Evolutionary conservation across 805 yeast species (phyloP).

Genomic region (Torulaspora quercuum): DNA sequence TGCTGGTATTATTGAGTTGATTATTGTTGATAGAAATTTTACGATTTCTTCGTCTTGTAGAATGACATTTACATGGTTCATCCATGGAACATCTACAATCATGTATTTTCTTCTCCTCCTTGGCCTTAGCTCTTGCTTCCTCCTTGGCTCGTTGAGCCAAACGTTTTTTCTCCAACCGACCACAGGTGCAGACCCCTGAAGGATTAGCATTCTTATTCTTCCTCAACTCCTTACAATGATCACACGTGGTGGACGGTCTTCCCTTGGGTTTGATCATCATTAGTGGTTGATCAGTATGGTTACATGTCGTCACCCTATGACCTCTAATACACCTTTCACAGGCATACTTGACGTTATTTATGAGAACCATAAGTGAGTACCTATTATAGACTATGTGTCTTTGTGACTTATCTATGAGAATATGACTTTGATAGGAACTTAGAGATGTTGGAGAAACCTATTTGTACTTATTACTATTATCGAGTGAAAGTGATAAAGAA

Average conservation of each 20-base stretch:
- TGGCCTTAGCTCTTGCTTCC: constrained; percentile 31
- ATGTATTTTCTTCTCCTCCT: constrained; percentile 23
- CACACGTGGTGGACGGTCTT: constrained; percentile 89
- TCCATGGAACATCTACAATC: constrained; percentile 37
- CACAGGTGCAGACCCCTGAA: constrained; percentile 63
- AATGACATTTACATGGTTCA: constrained; percentile 24
- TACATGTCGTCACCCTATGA: constrained; percentile 91
- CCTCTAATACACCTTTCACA: constrained; percentile 96
- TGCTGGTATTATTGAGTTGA: constrained; percentile 2
- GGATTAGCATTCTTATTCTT: constrained; percentile 62
- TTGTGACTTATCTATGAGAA: no score
- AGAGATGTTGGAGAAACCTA: no score
- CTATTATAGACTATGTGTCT: no score
- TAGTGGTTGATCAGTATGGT: constrained; percentile 85
- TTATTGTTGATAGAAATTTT: constrained; percentile 9
- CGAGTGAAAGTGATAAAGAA: no score
- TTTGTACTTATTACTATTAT: no score
- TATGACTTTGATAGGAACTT: no score
- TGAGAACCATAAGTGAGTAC: constrained; percentile 65
- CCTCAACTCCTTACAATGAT: constrained; percentile 76
- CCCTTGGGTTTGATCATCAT: constrained; percentile 96
- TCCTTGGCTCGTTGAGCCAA: constrained; percentile 34
- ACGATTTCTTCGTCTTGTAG: constrained; percentile 19
- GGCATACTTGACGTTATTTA: constrained; percentile 92
- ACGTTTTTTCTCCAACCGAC: constrained; percentile 47